Evolutionary conservation across 202 grass and related monocot genomes (phyloP), one percentile per base, ranked within the genome.

Genomic region (Zizania palustris): DNA sequence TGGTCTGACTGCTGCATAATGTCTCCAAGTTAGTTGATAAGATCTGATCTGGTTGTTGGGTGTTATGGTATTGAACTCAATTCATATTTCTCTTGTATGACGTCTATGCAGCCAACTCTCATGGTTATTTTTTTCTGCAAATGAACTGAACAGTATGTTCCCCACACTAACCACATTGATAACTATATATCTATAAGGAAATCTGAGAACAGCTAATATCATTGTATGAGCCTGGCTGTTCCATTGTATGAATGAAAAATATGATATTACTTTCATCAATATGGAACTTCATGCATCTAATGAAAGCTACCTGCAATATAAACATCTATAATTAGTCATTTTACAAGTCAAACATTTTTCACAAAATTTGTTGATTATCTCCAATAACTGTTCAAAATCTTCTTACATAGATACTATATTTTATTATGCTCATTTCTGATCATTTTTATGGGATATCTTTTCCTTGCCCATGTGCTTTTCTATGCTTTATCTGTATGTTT

Each of bases 221-320:
- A 11, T 45, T 71, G 28, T 66, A 45, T 65, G 35, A 65, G 42
- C 48, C 46, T 28, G 5, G 8, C 6, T 41, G 15, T 13, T 48
- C 58, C 18, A 82, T 71, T 71, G 12, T 48, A 60, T 81, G 19
- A 28, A 53, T 81, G 11, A 60, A 11, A 67, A 59, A 80, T 37
- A 51, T 19, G 3, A 1, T 75, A 41, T 46, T 38, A 15, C 22
- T 63, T 22, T 51, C 33, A 45, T 43, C 5, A 76, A 13, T 14
- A 65, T 34, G n/a, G 16, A 54, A 16, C 16, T 19, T 74, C 19
- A 28, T 35, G 11, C 58, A 38, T 86, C 15, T 79, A 67, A 51
- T 73, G 11, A 5, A 67, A 50, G 40, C 49, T 50, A 80, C 19
- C 57, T 34, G 19, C 11, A 36, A 59, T 39, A 7, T n/a, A 55